Percentiles rank a stretch among this genome's conserved stretches.
Evolutionary conservation across 1,284 basidiomycete genomes (phyloP).

Genomic region (Coniophora puteana): DNA sequence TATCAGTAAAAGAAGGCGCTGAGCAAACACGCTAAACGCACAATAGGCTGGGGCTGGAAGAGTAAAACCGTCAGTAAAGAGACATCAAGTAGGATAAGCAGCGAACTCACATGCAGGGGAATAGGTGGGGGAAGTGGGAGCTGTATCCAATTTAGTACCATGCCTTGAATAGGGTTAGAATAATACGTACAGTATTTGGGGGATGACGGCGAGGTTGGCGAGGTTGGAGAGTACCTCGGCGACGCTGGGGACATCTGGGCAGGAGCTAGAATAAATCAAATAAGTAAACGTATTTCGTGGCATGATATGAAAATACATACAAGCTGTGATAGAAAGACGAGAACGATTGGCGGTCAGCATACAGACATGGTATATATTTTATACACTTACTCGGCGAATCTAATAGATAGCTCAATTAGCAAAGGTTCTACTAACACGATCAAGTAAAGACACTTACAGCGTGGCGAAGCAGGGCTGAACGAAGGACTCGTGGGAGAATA

Average conservation of each 20-base stretch:
- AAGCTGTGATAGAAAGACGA: slow-evolving; percentile 40
- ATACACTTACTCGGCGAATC: slow-evolving; percentile 73
- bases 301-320: slow-evolving; percentile 35
- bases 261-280: slow-evolving; percentile 42
- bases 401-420: slow-evolving; percentile 34
- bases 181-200: slow-evolving; percentile 78
- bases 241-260: slow-evolving; percentile 80
- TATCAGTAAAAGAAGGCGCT: slow-evolving; percentile 8
- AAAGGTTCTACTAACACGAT: slow-evolving; percentile 5
- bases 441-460: slow-evolving; percentile 51
- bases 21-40: slow-evolving; percentile 34
- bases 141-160: slow-evolving; percentile 33
- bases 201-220: slow-evolving; percentile 79
- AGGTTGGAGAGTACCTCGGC: slow-evolving; percentile 83
- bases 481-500: slow-evolving; percentile 86
- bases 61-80: slow-evolving; percentile 16
- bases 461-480: slow-evolving; percentile 82
- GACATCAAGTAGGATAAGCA: slow-evolving; percentile 6
- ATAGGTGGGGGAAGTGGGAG: slow-evolving; percentile 81
- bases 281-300: slow-evolving; percentile 5
- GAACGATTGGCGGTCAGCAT: slow-evolving; percentile 14
- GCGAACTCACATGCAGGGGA: slow-evolving; percentile 74
- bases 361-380: slow-evolving; percentile 12
- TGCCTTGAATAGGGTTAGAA: neutral
- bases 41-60: slow-evolving; percentile 65